Evolutionary conservation across 768 basidiomycete genomes (phyloP), one percentile per base, ranked within the genome.

Genomic region (Pisolithus marmoratus): DNA sequence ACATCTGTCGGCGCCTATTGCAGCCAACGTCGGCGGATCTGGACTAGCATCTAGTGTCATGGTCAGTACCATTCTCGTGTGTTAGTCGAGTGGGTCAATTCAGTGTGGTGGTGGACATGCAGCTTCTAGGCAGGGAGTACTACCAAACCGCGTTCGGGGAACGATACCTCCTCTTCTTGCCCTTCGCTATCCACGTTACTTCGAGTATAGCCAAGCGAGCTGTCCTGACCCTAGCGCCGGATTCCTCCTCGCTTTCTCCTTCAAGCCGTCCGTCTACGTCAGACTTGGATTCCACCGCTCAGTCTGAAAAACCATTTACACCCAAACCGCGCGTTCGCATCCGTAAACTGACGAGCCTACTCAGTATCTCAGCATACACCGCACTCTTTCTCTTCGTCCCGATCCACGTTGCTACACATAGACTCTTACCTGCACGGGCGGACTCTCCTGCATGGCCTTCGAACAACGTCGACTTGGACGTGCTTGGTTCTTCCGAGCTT

Each of bases 71-170:
- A n/a, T n/a, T n/a, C n/a, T n/a, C n/a, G n/a, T n/a, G n/a, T n/a
- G n/a, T n/a, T n/a, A n/a, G n/a, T n/a, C n/a, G n/a, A n/a, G n/a
- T n/a, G n/a, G n/a, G n/a, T n/a, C n/a, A n/a, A n/a, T n/a, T n/a
- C n/a, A n/a, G n/a, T n/a, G n/a, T n/a, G n/a, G n/a, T n/a, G n/a
- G 23, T 14, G 37, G 37, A 14, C 12, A 38, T 38, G 37, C 58
- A 94, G 90, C 72, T 94, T 40, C 73, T 94, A 14, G 88, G 90
- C 9, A 72, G 90, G 49, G 91, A 92, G 68, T 91, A 90, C 68
- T 94, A 94, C 65, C 89, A 93, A 63, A 87, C 85, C 0, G 51
- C 70, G 0, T 75, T 84, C 48, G 79, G 80, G 20, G 90, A 94
- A 66, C 79, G 74, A 40, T 79, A 80, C 41, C 79, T 92, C 9